Evolutionary conservation across 1,284 basidiomycete species (phyloP).

Genomic region (Cutaneotrichosporon spelunceum): DNA sequence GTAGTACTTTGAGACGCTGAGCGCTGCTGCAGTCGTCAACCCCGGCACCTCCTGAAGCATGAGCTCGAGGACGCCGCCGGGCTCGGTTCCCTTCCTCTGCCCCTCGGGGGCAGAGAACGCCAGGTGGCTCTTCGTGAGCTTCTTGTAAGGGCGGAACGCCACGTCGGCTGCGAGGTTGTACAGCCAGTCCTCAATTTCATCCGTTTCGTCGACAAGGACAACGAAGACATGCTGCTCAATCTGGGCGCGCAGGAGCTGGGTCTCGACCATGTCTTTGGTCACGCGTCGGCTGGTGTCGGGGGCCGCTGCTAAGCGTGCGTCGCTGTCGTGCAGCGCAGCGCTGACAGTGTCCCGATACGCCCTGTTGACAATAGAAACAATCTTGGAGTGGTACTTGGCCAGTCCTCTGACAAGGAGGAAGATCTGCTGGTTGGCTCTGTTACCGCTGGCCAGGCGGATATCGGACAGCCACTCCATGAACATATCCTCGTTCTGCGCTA

Average conservation of each 20-base stretch:
- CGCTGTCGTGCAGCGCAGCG: conserved; percentile 21
- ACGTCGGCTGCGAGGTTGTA: conserved; percentile 49
- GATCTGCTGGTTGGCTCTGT: conserved; percentile 33
- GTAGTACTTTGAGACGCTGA: conserved; percentile 37
- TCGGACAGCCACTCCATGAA: conserved; percentile 38
- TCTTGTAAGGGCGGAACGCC: conserved; percentile 49
- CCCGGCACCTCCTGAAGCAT: conserved; percentile 51
- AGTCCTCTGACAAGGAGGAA: conserved; percentile 49
- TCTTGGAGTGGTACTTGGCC: conserved; percentile 42
- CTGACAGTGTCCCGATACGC: conserved; percentile 40
- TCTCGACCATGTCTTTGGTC: conserved; percentile 42
- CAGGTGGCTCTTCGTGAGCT: conserved; percentile 48
- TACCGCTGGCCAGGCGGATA: conserved; percentile 29
- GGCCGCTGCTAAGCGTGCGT: not conserved
- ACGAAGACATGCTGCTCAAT: conserved; percentile 41
- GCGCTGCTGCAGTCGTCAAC: conserved; percentile 43
- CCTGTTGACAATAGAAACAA: conserved; percentile 33
- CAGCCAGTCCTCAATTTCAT: conserved; percentile 50
- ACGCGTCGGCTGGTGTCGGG: conserved; percentile 9
- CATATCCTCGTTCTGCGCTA: conserved; percentile 25
- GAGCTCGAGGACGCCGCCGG: conserved; percentile 38
- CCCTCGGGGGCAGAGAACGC: conserved; percentile 43
- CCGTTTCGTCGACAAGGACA: conserved; percentile 47
- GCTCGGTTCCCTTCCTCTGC: conserved; percentile 24
- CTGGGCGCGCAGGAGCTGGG: conserved; percentile 44